phyloP scores from a whole-genome alignment of 228 moss, liverwort and hornwort species.

The Sphagnum fallax region DNA sequence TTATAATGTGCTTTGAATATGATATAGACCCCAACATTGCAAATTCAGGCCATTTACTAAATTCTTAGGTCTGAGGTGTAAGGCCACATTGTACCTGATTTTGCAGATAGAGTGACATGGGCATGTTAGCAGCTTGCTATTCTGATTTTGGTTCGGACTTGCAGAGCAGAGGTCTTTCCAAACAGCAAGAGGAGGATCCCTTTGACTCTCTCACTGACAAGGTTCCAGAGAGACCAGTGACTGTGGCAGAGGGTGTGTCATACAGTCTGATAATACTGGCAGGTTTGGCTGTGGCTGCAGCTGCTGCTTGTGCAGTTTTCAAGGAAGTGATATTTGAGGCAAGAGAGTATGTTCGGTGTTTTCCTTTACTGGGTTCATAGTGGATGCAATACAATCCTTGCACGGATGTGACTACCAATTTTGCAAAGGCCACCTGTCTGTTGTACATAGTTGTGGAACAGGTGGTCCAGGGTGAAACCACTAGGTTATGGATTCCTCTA shows the following conservation, averaged over 20 bases:
- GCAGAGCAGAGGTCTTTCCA: conserved; percentile 52
- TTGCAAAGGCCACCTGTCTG: no score
- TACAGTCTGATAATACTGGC: conserved; percentile 82
- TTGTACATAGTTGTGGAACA: no score
- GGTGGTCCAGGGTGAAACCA: no score
- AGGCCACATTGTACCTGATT: not conserved
- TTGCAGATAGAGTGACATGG: not conserved
- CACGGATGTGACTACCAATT: no score
- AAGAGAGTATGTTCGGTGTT: conserved; percentile 56
- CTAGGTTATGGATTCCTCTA: no score
- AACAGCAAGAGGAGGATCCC: conserved; percentile 71
- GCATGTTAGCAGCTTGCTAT: not conserved
- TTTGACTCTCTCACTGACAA: conserved; percentile 95
- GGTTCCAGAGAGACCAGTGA: conserved; percentile 91
- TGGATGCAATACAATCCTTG: no score
- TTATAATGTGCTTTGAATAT: not conserved
- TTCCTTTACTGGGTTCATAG: not conserved
- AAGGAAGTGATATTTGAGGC: conserved; percentile 90
- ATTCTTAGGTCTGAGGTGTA: not conserved
- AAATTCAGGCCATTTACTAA: not conserved
- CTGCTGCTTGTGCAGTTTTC: conserved; percentile 90
- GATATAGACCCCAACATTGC: not conserved
- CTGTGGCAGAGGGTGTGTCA: conserved; percentile 88
- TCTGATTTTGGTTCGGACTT: conserved; percentile 10
- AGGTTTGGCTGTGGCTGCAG: conserved; percentile 81